Conservation (phyloP, 495 filamentous ascomycete species). For the Trichoderma asperelloides region DNA sequence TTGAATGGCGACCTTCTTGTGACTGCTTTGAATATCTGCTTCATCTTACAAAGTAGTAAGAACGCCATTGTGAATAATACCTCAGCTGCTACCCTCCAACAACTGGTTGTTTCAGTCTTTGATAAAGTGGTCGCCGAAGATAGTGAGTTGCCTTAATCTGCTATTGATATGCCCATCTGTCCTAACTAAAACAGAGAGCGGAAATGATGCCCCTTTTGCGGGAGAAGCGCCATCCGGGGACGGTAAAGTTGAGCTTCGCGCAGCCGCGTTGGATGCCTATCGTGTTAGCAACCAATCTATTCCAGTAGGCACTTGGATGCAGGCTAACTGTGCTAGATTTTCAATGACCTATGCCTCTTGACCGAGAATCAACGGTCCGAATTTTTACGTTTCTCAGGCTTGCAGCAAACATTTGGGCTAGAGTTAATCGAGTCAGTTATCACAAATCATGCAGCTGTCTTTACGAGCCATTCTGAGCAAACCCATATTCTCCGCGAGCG, state of each 20-base stretch:
- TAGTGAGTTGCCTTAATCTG: slow-evolving; percentile 34
- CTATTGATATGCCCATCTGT: background rate
- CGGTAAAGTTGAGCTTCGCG: slow-evolving; percentile 53
- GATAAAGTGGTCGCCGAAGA: slow-evolving; percentile 84
- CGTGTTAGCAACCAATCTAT: slow-evolving; percentile 23
- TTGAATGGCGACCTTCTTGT: slow-evolving; percentile 73
- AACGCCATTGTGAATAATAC: slow-evolving; percentile 88
- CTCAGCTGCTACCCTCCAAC: slow-evolving; percentile 87
- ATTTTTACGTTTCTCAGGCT: slow-evolving; percentile 64
- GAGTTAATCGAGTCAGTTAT: slow-evolving; percentile 88
- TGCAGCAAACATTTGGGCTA: slow-evolving; percentile 74
- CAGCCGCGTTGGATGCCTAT: slow-evolving; percentile 81
- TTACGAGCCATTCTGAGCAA: slow-evolving; percentile 71
- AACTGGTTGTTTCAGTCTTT: slow-evolving; percentile 84
- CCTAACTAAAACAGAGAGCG: slow-evolving; percentile 22
- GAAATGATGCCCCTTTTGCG: slow-evolving; percentile 41
- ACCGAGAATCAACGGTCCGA: slow-evolving; percentile 74
- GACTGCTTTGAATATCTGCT: slow-evolving; percentile 79
- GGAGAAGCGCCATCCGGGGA: slow-evolving; percentile 56
- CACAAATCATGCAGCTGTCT: slow-evolving; percentile 72
- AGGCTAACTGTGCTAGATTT: slow-evolving; percentile 42
- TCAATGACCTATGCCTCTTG: slow-evolving; percentile 83
- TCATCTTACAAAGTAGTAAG: slow-evolving; percentile 80
- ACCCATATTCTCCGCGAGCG: slow-evolving; percentile 66
- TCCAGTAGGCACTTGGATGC: background rate